Conservation (phyloP, 371 early-diverging fungal species). For the Globomyces sp. region DNA sequence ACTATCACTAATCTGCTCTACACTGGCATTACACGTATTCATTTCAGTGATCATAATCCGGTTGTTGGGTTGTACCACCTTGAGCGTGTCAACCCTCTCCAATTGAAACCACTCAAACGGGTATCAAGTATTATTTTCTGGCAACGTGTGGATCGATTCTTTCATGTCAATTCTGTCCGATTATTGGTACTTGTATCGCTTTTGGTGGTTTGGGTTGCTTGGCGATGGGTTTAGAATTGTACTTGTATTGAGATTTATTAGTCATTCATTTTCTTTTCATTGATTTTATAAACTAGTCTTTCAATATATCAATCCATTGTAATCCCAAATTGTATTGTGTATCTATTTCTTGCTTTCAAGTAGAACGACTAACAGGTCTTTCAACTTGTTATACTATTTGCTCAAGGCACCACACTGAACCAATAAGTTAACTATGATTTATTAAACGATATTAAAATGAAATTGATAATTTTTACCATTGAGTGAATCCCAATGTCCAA, state of each 20-base stretch:
- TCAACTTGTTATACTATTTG: no score
- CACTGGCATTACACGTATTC: background rate
- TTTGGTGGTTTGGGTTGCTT: no score
- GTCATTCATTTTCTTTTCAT: no score
- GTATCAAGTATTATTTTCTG: background rate
- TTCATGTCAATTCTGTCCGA: background rate
- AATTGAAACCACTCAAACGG: background rate
- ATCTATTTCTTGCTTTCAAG: no score
- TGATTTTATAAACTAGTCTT: no score
- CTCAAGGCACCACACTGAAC: no score
- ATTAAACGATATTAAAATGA: background rate
- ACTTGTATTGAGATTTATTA: no score
- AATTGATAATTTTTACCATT: constrained; percentile 16
- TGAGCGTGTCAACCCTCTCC: background rate
- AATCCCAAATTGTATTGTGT: no score
- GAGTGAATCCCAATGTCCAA: constrained; percentile 13
- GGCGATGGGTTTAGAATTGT: no score
- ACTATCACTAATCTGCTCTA: constrained; percentile 18
- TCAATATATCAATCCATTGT: no score
- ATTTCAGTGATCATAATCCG: constrained; percentile 33
- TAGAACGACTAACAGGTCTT: no score
- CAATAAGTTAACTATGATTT: no score
- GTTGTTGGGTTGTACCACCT: constrained; percentile 25
- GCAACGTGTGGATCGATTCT: constrained; percentile 4
- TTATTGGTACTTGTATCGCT: background rate